phyloP scores from a whole-genome alignment of 768 basidiomycete species.

The Boletus vermiculosoides region DNA sequence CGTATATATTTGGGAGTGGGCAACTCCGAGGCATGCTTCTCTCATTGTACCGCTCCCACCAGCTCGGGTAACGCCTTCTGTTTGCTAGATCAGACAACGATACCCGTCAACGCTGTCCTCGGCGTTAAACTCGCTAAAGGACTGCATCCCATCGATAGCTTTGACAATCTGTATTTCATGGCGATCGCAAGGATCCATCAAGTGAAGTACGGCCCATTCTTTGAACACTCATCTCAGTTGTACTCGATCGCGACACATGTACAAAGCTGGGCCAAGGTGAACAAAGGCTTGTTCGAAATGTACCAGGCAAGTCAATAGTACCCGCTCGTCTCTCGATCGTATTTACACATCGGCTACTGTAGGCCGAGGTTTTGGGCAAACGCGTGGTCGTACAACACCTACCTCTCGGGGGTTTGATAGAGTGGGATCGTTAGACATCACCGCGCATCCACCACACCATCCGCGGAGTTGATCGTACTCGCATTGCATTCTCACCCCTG shows the following conservation, averaged over 20 bases:
- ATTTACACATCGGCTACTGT: slow-evolving; percentile 7
- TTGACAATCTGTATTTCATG: slow-evolving; percentile 78
- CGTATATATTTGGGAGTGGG: slow-evolving; percentile 88
- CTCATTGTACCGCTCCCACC: neutral
- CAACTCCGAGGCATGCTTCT: slow-evolving; percentile 70
- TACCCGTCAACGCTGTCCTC: slow-evolving; percentile 66
- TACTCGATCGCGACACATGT: slow-evolving; percentile 86
- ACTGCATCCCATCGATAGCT: slow-evolving; percentile 21
- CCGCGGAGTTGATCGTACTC: slow-evolving; percentile 20
- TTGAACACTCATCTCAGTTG: slow-evolving; percentile 90
- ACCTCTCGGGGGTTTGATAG: slow-evolving; percentile 77
- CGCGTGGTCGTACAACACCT: slow-evolving; percentile 96
- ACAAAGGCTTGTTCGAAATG: slow-evolving; percentile 92
- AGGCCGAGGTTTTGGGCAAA: slow-evolving; percentile 92
- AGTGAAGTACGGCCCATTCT: slow-evolving; percentile 85
- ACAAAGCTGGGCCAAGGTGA: slow-evolving; percentile 88
- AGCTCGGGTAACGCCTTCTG: slow-evolving; percentile 1
- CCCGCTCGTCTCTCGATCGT: neutral
- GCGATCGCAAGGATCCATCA: slow-evolving; percentile 74
- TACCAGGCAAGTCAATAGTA: slow-evolving; percentile 60
- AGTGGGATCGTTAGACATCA: slow-evolving; percentile 48
- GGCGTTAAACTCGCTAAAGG: slow-evolving; percentile 42
- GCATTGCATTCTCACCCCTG: slow-evolving; percentile 17
- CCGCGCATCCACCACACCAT: slow-evolving; percentile 1
- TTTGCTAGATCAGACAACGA: slow-evolving; percentile 54